A percentile compares a stretch with the other conserved stretches of the same genome.
These are phyloP conservation scores for Dacryopinax spathularia DNA, from an alignment of 768 basidiomycete genomes.

Conservation along the genomic window DNA sequence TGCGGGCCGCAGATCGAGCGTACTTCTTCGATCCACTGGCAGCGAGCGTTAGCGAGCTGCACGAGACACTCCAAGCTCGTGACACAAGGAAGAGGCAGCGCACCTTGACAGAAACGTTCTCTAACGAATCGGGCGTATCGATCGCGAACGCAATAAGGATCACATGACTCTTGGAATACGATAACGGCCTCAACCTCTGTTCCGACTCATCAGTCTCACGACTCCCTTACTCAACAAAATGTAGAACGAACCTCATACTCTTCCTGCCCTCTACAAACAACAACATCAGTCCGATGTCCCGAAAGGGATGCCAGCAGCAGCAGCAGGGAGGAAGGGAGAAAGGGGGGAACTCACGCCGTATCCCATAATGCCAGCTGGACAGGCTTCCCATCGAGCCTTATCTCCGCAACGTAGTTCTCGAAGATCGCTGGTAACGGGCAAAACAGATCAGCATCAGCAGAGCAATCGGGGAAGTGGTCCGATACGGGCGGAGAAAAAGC, in stretches of 20 bases:
- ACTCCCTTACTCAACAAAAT: not conserved
- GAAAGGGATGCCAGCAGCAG: not conserved
- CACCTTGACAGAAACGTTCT: slow-evolving; percentile 89
- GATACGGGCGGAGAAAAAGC: not conserved
- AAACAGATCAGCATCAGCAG: not conserved
- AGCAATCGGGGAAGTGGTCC: not conserved
- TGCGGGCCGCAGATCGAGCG: slow-evolving; percentile 84
- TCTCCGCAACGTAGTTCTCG: slow-evolving; percentile 98
- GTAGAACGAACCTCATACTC: slow-evolving; percentile 73
- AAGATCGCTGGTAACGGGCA: slow-evolving; percentile 56
- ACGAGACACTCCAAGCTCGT: slow-evolving; percentile 10
- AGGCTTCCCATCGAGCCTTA: slow-evolving; percentile 90
- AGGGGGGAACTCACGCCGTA: slow-evolving; percentile 64
- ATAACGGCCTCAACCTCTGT: slow-evolving; percentile 85
- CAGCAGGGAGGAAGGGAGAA: not conserved
- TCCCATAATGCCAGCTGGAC: slow-evolving; percentile 97
- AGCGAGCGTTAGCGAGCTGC: not conserved
- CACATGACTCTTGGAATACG: slow-evolving; percentile 96
- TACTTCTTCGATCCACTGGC: slow-evolving; percentile 98
- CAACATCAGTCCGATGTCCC: slow-evolving; percentile 4
- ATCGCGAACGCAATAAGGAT: slow-evolving; percentile 95
- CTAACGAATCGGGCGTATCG: slow-evolving; percentile 90
- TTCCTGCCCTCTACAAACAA: slow-evolving; percentile 70
- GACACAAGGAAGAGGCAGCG: slow-evolving; percentile 14
- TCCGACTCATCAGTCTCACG: slow-evolving; percentile 5